A percentile compares a stretch with the other conserved stretches of the same genome.
Evolutionary conservation across 2,329 filamentous ascomycete genomes (phyloP).

Genomic region (Epichloe festucae): DNA sequence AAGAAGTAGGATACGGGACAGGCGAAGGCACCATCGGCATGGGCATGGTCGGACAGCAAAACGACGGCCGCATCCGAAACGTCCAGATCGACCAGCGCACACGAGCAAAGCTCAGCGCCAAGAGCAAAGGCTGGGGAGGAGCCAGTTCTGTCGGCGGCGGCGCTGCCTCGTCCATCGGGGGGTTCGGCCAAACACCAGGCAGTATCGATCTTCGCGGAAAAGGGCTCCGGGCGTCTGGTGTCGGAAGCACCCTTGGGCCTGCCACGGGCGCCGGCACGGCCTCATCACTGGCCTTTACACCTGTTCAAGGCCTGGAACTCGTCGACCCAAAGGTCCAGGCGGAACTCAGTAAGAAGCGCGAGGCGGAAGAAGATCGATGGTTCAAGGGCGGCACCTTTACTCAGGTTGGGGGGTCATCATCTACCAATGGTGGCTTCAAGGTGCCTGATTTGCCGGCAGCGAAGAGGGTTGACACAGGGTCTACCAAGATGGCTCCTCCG

Average conservation of each 20-base stretch:
- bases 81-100: slow-evolving; percentile 89
- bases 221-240: slow-evolving; percentile 69
- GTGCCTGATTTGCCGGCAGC: slow-evolving; percentile 60
- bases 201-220: slow-evolving; percentile 62
- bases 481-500: slow-evolving; percentile 24
- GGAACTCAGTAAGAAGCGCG: slow-evolving; percentile 78
- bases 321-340: slow-evolving; percentile 87
- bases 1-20: slow-evolving; percentile 79
- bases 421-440: slow-evolving; percentile 54
- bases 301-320: slow-evolving; percentile 85
- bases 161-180: slow-evolving; percentile 68
- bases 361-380: slow-evolving; percentile 89
- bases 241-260: slow-evolving; percentile 54
- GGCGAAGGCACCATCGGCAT: slow-evolving; percentile 77
- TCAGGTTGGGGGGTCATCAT: slow-evolving; percentile 54
- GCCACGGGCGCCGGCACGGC: slow-evolving; percentile 66
- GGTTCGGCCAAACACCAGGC: slow-evolving; percentile 51
- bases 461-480: slow-evolving; percentile 48
- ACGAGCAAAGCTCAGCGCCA: slow-evolving; percentile 82
- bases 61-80: slow-evolving; percentile 78
- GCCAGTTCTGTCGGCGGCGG: slow-evolving; percentile 48
- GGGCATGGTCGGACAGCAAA: slow-evolving; percentile 86
- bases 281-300: slow-evolving; percentile 83
- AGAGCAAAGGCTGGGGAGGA: slow-evolving; percentile 89
- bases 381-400: slow-evolving; percentile 98